phyloP scores from a whole-genome alignment of 148 eudicot species.

The Agrostemma githago region DNA sequence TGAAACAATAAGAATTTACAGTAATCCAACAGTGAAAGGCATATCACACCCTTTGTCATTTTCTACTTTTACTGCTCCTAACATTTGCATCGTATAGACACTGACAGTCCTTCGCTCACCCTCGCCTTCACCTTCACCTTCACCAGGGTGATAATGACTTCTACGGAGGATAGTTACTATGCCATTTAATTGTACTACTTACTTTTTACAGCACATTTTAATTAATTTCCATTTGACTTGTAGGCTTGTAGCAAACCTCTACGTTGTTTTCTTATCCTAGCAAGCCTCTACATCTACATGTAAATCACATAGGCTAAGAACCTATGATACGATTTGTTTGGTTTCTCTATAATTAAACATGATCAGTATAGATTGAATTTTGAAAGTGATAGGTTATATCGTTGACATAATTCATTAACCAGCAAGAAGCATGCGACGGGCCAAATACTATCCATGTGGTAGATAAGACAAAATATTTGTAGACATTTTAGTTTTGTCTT shows the following conservation, averaged over 20 bases:
- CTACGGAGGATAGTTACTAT: neutral
- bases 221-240: neutral
- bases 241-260: neutral
- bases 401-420: too few species aligned
- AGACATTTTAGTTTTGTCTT: too few species aligned
- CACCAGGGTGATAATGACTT: conserved; percentile 21
- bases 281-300: neutral
- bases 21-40: too few species aligned
- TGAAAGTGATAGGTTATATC: too few species aligned
- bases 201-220: neutral
- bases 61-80: neutral
- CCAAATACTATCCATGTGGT: too few species aligned
- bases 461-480: too few species aligned
- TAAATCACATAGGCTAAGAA: neutral
- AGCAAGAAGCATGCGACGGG: too few species aligned
- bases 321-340: neutral
- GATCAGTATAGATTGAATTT: too few species aligned
- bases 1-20: too few species aligned
- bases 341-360: too few species aligned
- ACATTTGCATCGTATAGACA: neutral
- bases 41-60: too few species aligned
- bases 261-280: neutral
- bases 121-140: too few species aligned
- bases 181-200: neutral
- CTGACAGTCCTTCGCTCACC: neutral